Percentiles rank a stretch among this genome's conserved stretches.
These are phyloP conservation scores for Pleurotus tuoliensis DNA, from an alignment of 768 basidiomycete species.

Conservation along the genomic window DNA sequence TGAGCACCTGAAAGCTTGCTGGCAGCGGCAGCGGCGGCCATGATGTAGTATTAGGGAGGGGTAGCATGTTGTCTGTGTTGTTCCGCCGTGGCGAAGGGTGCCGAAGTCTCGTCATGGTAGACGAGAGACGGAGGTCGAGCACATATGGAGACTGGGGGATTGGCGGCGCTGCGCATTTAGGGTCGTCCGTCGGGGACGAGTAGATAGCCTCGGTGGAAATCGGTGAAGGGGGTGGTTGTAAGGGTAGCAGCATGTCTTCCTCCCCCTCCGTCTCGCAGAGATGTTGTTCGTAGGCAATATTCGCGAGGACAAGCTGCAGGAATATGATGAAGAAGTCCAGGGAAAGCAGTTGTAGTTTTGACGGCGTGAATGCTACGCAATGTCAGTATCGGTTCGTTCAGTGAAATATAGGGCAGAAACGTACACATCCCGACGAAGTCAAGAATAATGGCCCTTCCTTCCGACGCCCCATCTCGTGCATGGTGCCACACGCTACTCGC, in stretches of 20 bases:
- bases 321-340: slow-evolving; percentile 67
- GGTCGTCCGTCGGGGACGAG: slow-evolving; percentile 13
- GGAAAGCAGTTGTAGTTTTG: slow-evolving; percentile 57
- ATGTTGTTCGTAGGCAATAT: slow-evolving; percentile 65
- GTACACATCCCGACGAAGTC: slow-evolving; percentile 78
- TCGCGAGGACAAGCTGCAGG: slow-evolving; percentile 63
- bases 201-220: neutral
- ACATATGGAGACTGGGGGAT: slow-evolving; percentile 39
- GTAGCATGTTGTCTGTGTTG: slow-evolving; percentile 35
- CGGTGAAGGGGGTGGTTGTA: slow-evolving; percentile 18
- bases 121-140: slow-evolving; percentile 57
- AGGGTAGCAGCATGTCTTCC: slow-evolving; percentile 30
- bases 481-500: slow-evolving; percentile 60
- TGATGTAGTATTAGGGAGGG: slow-evolving; percentile 59
- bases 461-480: slow-evolving; percentile 42
- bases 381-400: slow-evolving; percentile 1
- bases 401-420: slow-evolving; percentile 19
- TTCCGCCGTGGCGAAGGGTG: slow-evolving; percentile 41
- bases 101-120: slow-evolving; percentile 54
- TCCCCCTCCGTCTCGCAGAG: slow-evolving; percentile 34
- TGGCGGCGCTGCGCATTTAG: slow-evolving; percentile 2
- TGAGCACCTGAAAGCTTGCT: slow-evolving; percentile 44
- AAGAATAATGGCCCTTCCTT: slow-evolving; percentile 63
- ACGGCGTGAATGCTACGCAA: slow-evolving; percentile 40
- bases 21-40: slow-evolving; percentile 38